Evolutionary conservation across 164 flowering plant genomes (phyloP).

Genomic region (Magnolia sinica): DNA sequence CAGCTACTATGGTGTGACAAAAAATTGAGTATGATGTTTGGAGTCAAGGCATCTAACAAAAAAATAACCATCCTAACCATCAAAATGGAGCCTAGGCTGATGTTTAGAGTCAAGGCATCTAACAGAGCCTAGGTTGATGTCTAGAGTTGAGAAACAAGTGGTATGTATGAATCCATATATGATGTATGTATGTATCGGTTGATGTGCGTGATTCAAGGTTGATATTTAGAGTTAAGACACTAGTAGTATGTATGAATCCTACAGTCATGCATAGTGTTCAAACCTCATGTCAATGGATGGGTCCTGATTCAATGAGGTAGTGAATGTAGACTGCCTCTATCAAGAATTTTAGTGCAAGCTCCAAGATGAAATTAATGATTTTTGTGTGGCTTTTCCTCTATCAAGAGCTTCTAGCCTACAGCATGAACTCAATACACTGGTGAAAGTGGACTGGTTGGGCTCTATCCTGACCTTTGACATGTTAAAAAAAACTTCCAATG

Average conservation of each 20-base stretch:
- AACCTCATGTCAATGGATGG: constrained; percentile 10
- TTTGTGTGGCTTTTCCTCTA: constrained; percentile 15
- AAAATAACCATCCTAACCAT: too few species aligned
- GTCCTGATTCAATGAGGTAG: constrained; percentile 1
- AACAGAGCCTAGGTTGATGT: too few species aligned
- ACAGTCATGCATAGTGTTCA: constrained; percentile 15
- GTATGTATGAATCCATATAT: too few species aligned
- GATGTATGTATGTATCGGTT: too few species aligned
- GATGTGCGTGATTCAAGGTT: too few species aligned
- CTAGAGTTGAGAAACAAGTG: too few species aligned
- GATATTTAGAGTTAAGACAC: too few species aligned
- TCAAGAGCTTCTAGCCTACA: constrained; percentile 17
- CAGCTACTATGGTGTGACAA: constrained; percentile 73
- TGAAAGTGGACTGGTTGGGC: constrained; percentile 22
- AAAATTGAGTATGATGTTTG: constrained; percentile 42
- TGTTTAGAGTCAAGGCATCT: too few species aligned
- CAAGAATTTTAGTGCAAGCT: constrained; percentile 7
- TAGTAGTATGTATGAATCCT: too few species aligned
- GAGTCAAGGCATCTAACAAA: too few species aligned
- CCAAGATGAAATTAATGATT: not conserved
- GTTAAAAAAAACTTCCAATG: constrained; percentile 8
- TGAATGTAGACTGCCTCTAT: not conserved
- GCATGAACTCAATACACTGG: constrained; percentile 15
- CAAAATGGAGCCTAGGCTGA: too few species aligned
- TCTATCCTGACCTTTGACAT: constrained; percentile 8